Conservation (phyloP, 169 alveolate genomes). For the Cytauxzoon felis region DNA sequence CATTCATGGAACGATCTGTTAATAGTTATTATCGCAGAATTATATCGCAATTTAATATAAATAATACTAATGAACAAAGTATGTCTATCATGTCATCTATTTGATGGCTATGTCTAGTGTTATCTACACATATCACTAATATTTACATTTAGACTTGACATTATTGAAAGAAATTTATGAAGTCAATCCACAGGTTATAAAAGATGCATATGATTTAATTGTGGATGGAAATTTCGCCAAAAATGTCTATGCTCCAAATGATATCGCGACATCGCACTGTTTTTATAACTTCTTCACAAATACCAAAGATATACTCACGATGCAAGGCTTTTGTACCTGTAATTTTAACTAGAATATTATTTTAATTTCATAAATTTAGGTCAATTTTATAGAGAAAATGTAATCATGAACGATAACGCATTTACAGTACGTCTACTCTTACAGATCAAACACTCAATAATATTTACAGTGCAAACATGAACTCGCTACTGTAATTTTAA, state of each 20-base stretch:
- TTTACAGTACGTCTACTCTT: slow-evolving; percentile 30
- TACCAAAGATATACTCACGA: slow-evolving; percentile 15
- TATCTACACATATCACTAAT: neutral
- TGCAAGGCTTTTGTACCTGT: slow-evolving; percentile 46
- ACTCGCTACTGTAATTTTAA: slow-evolving; percentile 26
- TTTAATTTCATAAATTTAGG: slow-evolving; percentile 20
- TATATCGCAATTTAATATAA: slow-evolving; percentile 17
- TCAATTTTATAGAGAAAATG: slow-evolving; percentile 19
- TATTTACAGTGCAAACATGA: slow-evolving; percentile 48
- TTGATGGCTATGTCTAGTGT: neutral
- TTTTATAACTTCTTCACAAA: slow-evolving; percentile 16
- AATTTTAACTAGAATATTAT: neutral
- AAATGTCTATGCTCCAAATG: neutral
- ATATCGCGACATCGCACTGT: slow-evolving; percentile 4
- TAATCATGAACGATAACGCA: slow-evolving; percentile 22
- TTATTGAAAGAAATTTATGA: slow-evolving; percentile 32
- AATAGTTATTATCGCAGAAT: slow-evolving; percentile 39
- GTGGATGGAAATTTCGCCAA: slow-evolving; percentile 10
- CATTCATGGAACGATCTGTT: neutral
- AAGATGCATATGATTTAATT: slow-evolving; percentile 18
- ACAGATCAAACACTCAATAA: neutral
- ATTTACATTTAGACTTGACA: slow-evolving; percentile 6
- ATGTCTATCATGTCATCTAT: neutral
- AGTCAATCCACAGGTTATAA: slow-evolving; percentile 1
- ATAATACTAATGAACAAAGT: slow-evolving; percentile 36